Conservation (phyloP, 2,329 filamentous ascomycete species). For the Fusarium metavorans region DNA sequence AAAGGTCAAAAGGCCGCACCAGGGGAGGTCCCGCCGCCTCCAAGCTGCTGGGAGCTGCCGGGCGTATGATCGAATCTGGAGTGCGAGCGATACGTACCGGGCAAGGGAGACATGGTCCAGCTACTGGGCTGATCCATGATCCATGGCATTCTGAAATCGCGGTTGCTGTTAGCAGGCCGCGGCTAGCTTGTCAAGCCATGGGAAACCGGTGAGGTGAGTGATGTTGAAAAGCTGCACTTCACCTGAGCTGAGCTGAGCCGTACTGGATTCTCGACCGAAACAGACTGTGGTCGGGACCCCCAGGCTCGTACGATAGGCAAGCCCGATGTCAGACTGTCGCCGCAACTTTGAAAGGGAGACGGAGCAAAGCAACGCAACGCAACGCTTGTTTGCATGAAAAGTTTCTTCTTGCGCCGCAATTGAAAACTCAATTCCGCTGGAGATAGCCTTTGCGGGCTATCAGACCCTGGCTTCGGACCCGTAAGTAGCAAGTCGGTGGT, state of each 20-base stretch:
- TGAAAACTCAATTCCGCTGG: slow-evolving; percentile 27
- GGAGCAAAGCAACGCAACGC: not conserved
- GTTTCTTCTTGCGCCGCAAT: slow-evolving; percentile 34
- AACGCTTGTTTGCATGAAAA: slow-evolving; percentile 28
- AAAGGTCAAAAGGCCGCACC: slow-evolving; percentile 29
- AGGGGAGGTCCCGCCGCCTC: slow-evolving; percentile 29
- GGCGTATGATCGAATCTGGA: slow-evolving; percentile 38
- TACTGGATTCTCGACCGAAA: slow-evolving; percentile 29
- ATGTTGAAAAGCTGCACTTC: slow-evolving; percentile 16
- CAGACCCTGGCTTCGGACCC: slow-evolving; percentile 24
- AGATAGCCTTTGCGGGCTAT: slow-evolving; percentile 21
- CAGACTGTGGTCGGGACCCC: slow-evolving; percentile 31
- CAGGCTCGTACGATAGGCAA: slow-evolving; percentile 40
- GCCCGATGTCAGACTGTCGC: slow-evolving; percentile 20
- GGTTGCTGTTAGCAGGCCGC: slow-evolving; percentile 22
- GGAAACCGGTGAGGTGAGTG: slow-evolving; percentile 1
- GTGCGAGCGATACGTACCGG: slow-evolving; percentile 16
- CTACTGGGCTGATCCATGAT: slow-evolving; percentile 11
- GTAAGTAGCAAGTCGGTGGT: slow-evolving; percentile 22
- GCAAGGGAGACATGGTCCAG: slow-evolving; percentile 11
- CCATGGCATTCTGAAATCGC: slow-evolving; percentile 25
- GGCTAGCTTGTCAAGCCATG: slow-evolving; percentile 9
- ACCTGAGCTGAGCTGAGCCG: slow-evolving; percentile 23
- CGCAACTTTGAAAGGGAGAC: slow-evolving; percentile 3
- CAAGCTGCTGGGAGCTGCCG: slow-evolving; percentile 31